Conservation (phyloP, 2,329 filamentous ascomycete genomes). For the Colletotrichum viniferum region DNA sequence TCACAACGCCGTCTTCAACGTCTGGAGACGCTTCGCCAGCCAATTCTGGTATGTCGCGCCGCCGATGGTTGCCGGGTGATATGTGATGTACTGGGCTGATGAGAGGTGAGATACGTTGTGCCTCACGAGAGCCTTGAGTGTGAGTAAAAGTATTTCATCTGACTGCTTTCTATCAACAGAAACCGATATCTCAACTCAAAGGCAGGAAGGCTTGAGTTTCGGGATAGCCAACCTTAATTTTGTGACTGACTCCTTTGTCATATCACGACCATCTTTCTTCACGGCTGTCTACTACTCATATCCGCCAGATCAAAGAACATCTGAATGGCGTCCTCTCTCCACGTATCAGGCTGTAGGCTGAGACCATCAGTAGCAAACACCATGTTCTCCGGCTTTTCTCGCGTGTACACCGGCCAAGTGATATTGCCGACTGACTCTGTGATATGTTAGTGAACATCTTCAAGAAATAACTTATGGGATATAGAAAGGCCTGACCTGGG, state of each 20-base stretch:
- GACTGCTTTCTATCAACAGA: background rate
- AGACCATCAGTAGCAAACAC: background rate
- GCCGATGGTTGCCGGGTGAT: constrained; percentile 79
- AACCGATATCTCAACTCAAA: background rate
- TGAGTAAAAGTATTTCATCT: background rate
- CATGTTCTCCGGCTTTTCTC: background rate
- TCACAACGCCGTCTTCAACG: constrained; percentile 87
- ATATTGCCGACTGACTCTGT: background rate
- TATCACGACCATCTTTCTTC: background rate
- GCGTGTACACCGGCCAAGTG: background rate
- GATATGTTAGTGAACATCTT: too few species aligned
- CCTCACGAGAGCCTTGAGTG: background rate
- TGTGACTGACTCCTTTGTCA: rapidly evolving
- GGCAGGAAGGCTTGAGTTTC: background rate
- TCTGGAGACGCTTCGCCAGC: constrained; percentile 80
- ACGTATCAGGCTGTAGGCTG: background rate
- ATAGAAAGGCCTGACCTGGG: background rate
- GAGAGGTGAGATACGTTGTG: background rate
- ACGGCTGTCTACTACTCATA: background rate
- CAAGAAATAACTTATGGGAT: background rate
- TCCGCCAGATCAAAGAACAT: background rate
- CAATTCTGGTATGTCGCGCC: constrained; percentile 91
- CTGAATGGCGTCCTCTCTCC: background rate
- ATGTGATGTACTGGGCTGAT: constrained; percentile 81
- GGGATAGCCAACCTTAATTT: background rate